Evolutionary conservation across 345 rosid species (phyloP), one percentile per base, ranked within the genome.

Genomic region (Bretschneidera sinensis): DNA sequence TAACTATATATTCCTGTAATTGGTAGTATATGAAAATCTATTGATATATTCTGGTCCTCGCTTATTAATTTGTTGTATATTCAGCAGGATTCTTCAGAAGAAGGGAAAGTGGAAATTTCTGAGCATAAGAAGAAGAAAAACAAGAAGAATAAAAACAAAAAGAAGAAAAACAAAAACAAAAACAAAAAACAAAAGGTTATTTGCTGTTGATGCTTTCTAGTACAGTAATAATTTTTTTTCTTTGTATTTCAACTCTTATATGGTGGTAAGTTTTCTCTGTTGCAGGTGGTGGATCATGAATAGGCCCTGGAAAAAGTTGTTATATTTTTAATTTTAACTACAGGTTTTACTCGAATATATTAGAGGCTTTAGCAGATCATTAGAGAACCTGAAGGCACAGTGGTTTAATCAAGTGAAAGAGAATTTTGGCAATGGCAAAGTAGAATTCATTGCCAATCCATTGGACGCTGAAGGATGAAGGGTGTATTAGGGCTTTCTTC

Each of bases 151-250:
- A 59, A 74, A 48, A 75, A 74, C 57, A 78, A 65, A 60, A 71
- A 70, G 1, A 75, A 77, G 70, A 74, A 24, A 63, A 63, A 54
- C 57, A 63, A 75, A 55, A 75, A 76, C 66, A 73, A 70, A 48
- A 74, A 63, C 55, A 76, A 82, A 72, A 77, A 74, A 70, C 70
- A 61, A 39, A 73, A 74, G 87, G 84, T 79, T 56, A 65, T 65
- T 49, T 49, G 4, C 24, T 16, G 1, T 60, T 48, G 18, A 5
- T 6, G 22, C 47, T 11, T 45, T 58, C 45, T 24, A n/a, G 53
- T 57, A 24, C n/a, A n/a, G n/a, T 19, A 62, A 50, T 48, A 31
- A 24, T 63, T 56, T 59, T 61, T 67, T 60, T 62, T 31, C 43
- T 23, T 23, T 60, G 63, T 64, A 53, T 51, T 71, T 49, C 54